Evolutionary conservation across 1,284 basidiomycete genomes (phyloP).

Genomic region (Tranzscheliella williamsii): DNA sequence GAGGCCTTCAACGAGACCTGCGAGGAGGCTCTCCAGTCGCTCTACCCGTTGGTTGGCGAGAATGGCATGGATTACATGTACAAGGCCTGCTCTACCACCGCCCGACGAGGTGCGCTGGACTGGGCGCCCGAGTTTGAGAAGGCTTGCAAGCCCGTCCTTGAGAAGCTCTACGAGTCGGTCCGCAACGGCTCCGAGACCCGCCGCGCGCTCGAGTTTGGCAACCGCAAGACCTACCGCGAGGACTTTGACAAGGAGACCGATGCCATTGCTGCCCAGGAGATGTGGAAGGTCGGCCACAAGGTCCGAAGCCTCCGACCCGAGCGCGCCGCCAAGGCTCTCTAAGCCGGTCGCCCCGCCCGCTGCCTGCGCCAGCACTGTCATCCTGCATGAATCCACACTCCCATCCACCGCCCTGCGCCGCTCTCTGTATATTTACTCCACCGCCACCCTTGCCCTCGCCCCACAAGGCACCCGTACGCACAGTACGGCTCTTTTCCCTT

Average conservation of each 20-base stretch:
- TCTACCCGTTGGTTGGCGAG: constrained; percentile 94
- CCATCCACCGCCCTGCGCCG: not conserved
- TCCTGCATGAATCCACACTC: too few relatives aligned
- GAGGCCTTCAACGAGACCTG: constrained; percentile 98
- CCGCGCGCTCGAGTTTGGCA: constrained; percentile 95
- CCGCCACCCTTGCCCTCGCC: too few relatives aligned
- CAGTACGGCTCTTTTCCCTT: too few relatives aligned
- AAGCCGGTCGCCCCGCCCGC: too few relatives aligned
- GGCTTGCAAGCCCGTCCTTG: constrained; percentile 90
- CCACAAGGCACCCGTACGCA: too few relatives aligned
- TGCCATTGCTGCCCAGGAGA: constrained; percentile 95
- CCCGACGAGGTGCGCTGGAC: constrained; percentile 95
- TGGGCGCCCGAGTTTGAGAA: constrained; percentile 99
- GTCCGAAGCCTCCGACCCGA: constrained; percentile 57
- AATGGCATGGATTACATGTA: constrained; percentile 99
- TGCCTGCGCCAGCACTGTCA: too few relatives aligned
- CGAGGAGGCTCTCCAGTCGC: constrained; percentile 97
- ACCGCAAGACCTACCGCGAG: constrained; percentile 86
- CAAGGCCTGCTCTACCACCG: constrained; percentile 92
- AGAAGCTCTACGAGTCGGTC: constrained; percentile 91
- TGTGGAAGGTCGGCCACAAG: constrained; percentile 68
- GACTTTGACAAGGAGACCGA: constrained; percentile 91
- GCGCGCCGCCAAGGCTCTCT: constrained; percentile 42
- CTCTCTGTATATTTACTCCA: constrained; percentile 9
- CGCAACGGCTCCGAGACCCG: constrained; percentile 93